Conservation (phyloP, 306 rosid genomes). For the Glycine tomentella region DNA sequence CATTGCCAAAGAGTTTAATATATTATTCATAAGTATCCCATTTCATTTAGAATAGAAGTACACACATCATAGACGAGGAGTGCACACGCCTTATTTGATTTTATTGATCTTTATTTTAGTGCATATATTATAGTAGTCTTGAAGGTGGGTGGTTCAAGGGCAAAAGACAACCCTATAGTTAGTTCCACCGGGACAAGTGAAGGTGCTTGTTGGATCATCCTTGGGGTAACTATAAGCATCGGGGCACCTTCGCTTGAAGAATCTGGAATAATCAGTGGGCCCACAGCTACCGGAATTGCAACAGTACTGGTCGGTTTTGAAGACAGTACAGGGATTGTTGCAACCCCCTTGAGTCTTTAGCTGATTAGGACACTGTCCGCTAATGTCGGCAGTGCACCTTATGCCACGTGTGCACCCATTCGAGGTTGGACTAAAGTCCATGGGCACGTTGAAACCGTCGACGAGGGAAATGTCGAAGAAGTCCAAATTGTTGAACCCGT, state of each 20-base stretch:
- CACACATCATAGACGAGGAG: too few species aligned
- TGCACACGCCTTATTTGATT: too few species aligned
- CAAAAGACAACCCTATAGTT: constrained; percentile 52
- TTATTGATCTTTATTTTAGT: too few species aligned
- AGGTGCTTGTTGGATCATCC: constrained; percentile 52
- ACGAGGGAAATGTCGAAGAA: constrained; percentile 4
- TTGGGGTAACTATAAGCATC: constrained; percentile 53
- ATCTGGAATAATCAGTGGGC: constrained; percentile 46
- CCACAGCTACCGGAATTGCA: constrained; percentile 49
- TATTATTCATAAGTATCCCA: too few species aligned
- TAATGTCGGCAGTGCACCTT: constrained; percentile 51
- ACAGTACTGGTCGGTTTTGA: constrained; percentile 48
- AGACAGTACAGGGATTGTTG: constrained; percentile 55
- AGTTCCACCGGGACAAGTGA: constrained; percentile 53
- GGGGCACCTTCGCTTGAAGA: constrained; percentile 53
- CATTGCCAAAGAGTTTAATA: too few species aligned
- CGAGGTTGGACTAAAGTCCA: constrained; percentile 53
- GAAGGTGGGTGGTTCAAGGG: constrained; percentile 16
- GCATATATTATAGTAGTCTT: too few species aligned
- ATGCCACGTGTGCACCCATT: constrained; percentile 39
- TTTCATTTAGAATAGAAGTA: too few species aligned
- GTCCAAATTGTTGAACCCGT: constrained; percentile 50
- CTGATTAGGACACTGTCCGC: constrained; percentile 51
- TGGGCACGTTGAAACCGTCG: constrained; percentile 57
- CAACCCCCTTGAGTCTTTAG: constrained; percentile 58